Base-by-base conservation (phyloP, 805 yeast genomes). In the Yarrowia hollandica region DNA sequence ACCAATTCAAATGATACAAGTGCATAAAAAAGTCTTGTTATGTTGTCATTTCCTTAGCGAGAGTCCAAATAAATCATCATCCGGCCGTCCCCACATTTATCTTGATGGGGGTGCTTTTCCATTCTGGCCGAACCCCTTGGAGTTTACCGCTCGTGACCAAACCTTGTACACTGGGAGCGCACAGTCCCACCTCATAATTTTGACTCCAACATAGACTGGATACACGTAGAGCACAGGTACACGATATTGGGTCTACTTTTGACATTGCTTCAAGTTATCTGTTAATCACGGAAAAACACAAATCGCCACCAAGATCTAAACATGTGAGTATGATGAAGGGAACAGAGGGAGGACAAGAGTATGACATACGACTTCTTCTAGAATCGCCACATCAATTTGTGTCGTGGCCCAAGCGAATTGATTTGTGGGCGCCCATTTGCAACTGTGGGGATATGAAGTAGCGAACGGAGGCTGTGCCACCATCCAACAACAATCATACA, bases 131-230 rank as follows among this genome's bases (percentile, higher is more conserved):
- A 55, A 50, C 28, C 61, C 65, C 34, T 63, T 62, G 52, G 35
- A 44, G 25, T 26, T 41, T 28, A 9, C 52, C 16, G 52, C 52
- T 44, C 52, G 52, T 44, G 52, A 44, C 52, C 52, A 44, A 44
- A 44, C 52, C 52, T 21, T 44, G 21, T 41, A 26, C 16, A 9
- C 18, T 61, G 64, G 62, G 60, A 62, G 15, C 52, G 61, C 21
- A 34, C 63, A 8, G 60, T 63, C 22, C 60, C 52, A 33, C 61
- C 64, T 7, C 64, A 62, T 23, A 64, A 62, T 33, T 57, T 62
- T 22, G 63, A 60, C 54, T 14, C 63, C 14, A 44, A 19, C 35
- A 30, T 44, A 44, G 52, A 44, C 19, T 28, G 52, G 19, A 44
- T 44, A 44, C 35, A 37, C 61, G 26, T 26, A 35, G 35, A 60